These are phyloP conservation scores for Penicillium cinerascens DNA, from an alignment of 495 filamentous ascomycete genomes.

Conservation along the genomic window DNA sequence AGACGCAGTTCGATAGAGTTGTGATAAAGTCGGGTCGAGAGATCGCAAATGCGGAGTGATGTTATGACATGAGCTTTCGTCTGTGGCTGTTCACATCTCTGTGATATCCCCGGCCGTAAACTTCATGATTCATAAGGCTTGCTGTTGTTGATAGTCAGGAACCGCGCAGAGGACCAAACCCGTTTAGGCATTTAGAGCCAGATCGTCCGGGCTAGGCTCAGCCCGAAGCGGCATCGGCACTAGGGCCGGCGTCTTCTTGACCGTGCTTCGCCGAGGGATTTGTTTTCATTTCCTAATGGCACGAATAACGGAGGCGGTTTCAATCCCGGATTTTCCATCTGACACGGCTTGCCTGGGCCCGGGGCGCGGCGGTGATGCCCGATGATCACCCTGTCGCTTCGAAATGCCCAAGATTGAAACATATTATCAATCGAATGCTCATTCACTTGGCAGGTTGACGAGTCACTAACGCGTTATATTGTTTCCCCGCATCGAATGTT, in stretches of 20 bases:
- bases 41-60: constrained; percentile 7
- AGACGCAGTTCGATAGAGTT: background rate
- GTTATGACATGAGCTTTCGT: constrained; percentile 1
- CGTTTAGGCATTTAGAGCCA: constrained; percentile 11
- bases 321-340: background rate
- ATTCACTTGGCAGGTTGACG: background rate
- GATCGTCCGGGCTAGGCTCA: background rate
- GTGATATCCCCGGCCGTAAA: background rate
- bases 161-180: constrained; percentile 10
- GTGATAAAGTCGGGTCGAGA: background rate
- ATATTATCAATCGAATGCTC: background rate
- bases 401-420: background rate
- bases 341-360: background rate
- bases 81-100: background rate
- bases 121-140: background rate
- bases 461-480: background rate
- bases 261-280: background rate
- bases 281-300: background rate
- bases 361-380: background rate
- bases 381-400: background rate
- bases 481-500: background rate
- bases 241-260: background rate
- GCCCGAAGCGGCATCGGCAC: background rate
- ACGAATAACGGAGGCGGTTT: background rate
- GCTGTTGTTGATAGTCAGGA: constrained; percentile 11